Evolutionary conservation across 2,329 filamentous ascomycete genomes (phyloP), one percentile per base, ranked within the genome.

Genomic region (Pleoardoris graminearum): DNA sequence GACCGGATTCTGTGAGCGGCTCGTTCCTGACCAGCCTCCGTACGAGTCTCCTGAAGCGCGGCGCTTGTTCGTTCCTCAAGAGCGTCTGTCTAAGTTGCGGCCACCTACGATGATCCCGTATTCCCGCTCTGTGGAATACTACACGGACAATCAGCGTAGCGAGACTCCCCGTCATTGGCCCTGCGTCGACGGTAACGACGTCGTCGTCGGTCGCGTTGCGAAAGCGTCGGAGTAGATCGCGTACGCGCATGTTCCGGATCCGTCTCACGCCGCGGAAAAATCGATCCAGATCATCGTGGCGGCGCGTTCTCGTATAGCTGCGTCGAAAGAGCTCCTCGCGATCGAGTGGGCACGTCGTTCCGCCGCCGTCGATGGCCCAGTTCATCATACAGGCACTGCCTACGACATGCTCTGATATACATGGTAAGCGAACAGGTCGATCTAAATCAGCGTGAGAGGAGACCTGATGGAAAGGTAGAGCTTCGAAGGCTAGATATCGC

Each of bases 301-400:
- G 11, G 5, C 1, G 3, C 3, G 23, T 17, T 32, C 16, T 6
- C 33, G 8, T 4, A 19, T 8, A 8, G 11, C 19, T 4, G 7
- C 19, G 12, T 36, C 33, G 12, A 32, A 50, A 50, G 2, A 50
- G 30, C n/a, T 21, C n/a, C 29, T 50, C 30, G 8, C 39, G 48
- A 19, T 43, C 38, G 2, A 45, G 22, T 27, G 48, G 48, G 14
- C 48, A 50, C 1, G 48, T 38, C 4, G n/a, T 44, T 7, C 39
- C 32, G 12, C 30, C 22, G 25, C 45, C 45, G 10, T 30, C 30
- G 7, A 6, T 45, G 12, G 30, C 33, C 48, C 22, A 44, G 14
- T 19, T 23, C 5, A 35, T 25, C 12, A 50, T 50, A 29, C 48
- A 50, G 2, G 32, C 32, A 16, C 35, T 35, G 16, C 48, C 48